Base-by-base conservation (phyloP, 306 rosid genomes). In the Ammopiptanthus mongolicus region DNA sequence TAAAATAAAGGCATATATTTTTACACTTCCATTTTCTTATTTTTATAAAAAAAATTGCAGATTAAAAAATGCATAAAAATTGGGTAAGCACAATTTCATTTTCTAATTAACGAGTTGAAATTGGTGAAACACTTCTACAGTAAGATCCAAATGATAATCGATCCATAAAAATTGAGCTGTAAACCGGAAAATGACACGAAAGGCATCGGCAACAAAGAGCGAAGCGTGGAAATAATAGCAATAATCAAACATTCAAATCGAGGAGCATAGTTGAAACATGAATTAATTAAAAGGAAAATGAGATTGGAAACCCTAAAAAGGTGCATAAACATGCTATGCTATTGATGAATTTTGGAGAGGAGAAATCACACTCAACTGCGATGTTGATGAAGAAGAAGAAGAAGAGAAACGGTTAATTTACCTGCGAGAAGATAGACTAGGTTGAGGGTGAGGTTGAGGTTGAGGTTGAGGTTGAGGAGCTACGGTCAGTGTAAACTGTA, bases 271-370 rank as follows among this genome's bases (percentile, higher is more conserved):
- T 19, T 25, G 15, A 39, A 65, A 57, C 21, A 53, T 50, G 41
- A 5, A 57, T 4, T 9, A 36, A 3, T 44, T 29, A 33, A 36
- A 41, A 55, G 59, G 21, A 69, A 17, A 56, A 57, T 57, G n/a
- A 59, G 34, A 60, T 60, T 19, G 71, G 29, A 76, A 84, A 84
- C 85, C 88, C 88, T 81, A 77, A 68, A 19, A 68, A 25, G 69
- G 69, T 41, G 67, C 9, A 50, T 6, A 66, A 62, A 44, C 2
- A 56, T 34, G 67, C 2, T 10, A 69, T 4, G 19, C 1, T 15
- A 57, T 6, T 70, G 34, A 47, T 4, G 67, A 10, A 10, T 8
- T 41, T 39, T 12, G 0, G 14, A 58, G 73, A 56, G 36, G 65
- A 59, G 52, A 70, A 50, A 69, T 28, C 3, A 58, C 1, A 23